These are phyloP conservation scores for Mariannaea elegans DNA, from an alignment of 2,329 filamentous ascomycete species.

Conservation along the genomic window DNA sequence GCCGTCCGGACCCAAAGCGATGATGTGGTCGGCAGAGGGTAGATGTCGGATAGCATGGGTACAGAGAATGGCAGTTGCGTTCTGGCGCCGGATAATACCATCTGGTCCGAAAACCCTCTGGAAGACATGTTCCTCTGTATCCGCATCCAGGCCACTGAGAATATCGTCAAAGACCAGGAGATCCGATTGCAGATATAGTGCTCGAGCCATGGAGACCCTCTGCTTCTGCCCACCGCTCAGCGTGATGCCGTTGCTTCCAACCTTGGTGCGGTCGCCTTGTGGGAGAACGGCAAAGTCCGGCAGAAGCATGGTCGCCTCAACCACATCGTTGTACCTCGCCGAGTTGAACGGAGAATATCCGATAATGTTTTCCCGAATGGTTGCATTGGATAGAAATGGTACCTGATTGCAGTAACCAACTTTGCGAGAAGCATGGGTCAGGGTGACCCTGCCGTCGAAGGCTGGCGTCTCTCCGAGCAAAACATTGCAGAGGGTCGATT, in stretches of 20 bases:
- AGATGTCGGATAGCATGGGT: slow-evolving; percentile 33
- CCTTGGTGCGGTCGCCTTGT: slow-evolving; percentile 43
- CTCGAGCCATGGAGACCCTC: slow-evolving; percentile 41
- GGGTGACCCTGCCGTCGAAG: background rate
- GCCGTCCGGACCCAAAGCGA: slow-evolving; percentile 21
- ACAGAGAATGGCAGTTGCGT: background rate
- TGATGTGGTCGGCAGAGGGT: slow-evolving; percentile 26
- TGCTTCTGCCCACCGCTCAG: slow-evolving; percentile 51
- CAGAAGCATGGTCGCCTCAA: slow-evolving; percentile 34
- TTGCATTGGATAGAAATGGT: slow-evolving; percentile 42
- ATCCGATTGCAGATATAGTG: slow-evolving; percentile 34
- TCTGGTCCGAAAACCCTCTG: slow-evolving; percentile 21
- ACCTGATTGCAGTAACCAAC: slow-evolving; percentile 39
- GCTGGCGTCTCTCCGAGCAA: slow-evolving; percentile 40
- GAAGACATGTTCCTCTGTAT: slow-evolving; percentile 32
- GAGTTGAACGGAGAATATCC: slow-evolving; percentile 38
- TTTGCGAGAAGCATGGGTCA: background rate
- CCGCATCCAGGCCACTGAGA: slow-evolving; percentile 40
- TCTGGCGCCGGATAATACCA: slow-evolving; percentile 15
- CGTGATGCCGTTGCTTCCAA: slow-evolving; percentile 48
- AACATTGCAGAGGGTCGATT: slow-evolving; percentile 44
- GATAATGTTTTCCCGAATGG: slow-evolving; percentile 45
- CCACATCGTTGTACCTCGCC: slow-evolving; percentile 41
- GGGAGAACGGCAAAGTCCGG: slow-evolving; percentile 42
- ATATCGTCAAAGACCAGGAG: slow-evolving; percentile 39